A percentile compares a stretch with the other conserved stretches of the same genome.
These are phyloP conservation scores for Macrotyloma uniflorum DNA, from an alignment of 306 rosid genomes.

Conservation along the genomic window DNA sequence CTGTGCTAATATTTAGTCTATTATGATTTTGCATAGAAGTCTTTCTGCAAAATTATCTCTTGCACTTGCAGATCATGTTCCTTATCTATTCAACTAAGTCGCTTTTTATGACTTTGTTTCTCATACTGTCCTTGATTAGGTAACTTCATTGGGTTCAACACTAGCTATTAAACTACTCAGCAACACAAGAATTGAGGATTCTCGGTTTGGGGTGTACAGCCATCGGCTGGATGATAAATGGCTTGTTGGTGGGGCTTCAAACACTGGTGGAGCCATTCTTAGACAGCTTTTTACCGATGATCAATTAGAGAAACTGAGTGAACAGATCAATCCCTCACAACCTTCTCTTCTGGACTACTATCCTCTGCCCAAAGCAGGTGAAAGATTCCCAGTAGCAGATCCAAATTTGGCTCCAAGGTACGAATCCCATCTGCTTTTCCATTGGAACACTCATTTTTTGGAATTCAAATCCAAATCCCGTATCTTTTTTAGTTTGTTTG, in stretches of 20 bases:
- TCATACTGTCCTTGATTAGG: constrained; percentile 46
- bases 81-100: constrained; percentile 10
- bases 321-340: constrained; percentile 71
- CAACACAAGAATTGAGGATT: constrained; percentile 82
- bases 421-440: constrained; percentile 13
- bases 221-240: constrained; percentile 97
- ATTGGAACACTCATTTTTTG: not conserved
- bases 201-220: constrained; percentile 92
- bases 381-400: constrained; percentile 89
- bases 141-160: constrained; percentile 95
- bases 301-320: constrained; percentile 68
- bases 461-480: constrained; percentile 12
- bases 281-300: constrained; percentile 78
- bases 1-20: constrained; percentile 4
- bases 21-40: constrained; percentile 5
- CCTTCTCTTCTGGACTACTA: constrained; percentile 75
- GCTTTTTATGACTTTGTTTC: not conserved
- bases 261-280: constrained; percentile 91
- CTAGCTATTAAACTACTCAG: constrained; percentile 89
- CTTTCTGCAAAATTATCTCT: not conserved
- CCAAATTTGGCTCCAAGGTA: constrained; percentile 83
- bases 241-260: constrained; percentile 99
- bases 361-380: constrained; percentile 80
- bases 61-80: constrained; percentile 5
- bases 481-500: not conserved